Conservation (phyloP, 495 filamentous ascomycete genomes). For the Letharia columbiana region DNA sequence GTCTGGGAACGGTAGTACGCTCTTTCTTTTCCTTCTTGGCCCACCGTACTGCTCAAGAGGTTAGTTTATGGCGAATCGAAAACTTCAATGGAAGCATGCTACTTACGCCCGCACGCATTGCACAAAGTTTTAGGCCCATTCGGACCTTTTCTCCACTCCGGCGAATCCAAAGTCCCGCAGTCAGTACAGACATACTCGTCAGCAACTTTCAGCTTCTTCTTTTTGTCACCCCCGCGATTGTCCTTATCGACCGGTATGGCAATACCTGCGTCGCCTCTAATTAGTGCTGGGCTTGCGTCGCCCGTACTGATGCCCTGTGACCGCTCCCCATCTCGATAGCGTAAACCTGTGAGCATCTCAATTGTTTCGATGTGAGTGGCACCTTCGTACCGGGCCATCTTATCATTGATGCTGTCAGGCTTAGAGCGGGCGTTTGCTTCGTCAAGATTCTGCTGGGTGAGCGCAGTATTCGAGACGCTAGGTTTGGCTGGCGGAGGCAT, state of each 20-base stretch:
- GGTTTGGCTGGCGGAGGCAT: conserved; percentile 69
- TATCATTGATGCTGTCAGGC: conserved; percentile 66
- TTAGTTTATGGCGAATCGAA: conserved; percentile 11
- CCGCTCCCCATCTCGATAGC: conserved; percentile 82
- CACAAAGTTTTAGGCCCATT: conserved; percentile 92
- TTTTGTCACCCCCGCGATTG: conserved; percentile 58
- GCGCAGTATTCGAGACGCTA: conserved; percentile 47
- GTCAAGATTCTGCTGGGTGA: conserved; percentile 73
- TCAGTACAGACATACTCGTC: conserved; percentile 96
- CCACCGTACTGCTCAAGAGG: conserved; percentile 47
- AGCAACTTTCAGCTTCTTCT: conserved; percentile 79
- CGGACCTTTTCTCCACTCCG: conserved; percentile 95
- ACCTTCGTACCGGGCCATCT: conserved; percentile 67
- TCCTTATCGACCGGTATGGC: conserved; percentile 71
- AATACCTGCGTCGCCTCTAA: conserved; percentile 80
- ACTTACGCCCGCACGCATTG: conserved; percentile 85
- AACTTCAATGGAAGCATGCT: background rate
- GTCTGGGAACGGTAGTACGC: conserved; percentile 20
- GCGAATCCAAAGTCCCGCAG: conserved; percentile 88
- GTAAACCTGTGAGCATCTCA: conserved; percentile 85
- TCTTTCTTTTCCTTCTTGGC: conserved; percentile 71
- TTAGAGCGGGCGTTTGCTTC: conserved; percentile 59
- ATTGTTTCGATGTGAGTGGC: conserved; percentile 76
- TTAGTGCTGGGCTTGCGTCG: conserved; percentile 63
- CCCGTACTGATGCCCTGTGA: conserved; percentile 85